Conservation (phyloP, 2,329 filamentous ascomycete genomes). For the Colletotrichum lini region DNA sequence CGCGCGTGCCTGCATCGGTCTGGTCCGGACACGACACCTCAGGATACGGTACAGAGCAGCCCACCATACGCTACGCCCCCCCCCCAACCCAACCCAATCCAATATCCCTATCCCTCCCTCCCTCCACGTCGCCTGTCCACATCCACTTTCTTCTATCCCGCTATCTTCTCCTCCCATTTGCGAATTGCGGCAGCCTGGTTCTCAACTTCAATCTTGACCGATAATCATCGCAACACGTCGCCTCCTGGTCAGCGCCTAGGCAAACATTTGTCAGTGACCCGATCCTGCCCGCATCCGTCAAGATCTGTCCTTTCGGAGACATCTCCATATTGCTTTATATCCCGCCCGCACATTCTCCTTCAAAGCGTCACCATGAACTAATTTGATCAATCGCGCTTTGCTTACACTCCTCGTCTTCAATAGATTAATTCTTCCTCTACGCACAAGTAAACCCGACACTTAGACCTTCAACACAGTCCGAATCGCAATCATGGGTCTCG, state of each 20-base stretch:
- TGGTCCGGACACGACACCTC: constrained; percentile 42
- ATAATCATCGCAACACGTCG: constrained; percentile 19
- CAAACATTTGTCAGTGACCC: constrained; percentile 37
- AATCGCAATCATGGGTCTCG: constrained; percentile 92
- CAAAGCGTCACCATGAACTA: constrained; percentile 33
- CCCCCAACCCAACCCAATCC: constrained; percentile 36
- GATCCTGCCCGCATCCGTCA: constrained; percentile 22
- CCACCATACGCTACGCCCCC: constrained; percentile 38
- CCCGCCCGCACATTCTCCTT: constrained; percentile 28
- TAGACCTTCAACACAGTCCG: constrained; percentile 51
- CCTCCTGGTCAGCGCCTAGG: constrained; percentile 37
- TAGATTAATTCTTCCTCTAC: constrained; percentile 45
- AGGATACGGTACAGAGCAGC: constrained; percentile 38
- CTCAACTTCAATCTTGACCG: constrained; percentile 31
- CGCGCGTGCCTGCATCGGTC: constrained; percentile 41
- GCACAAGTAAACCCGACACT: constrained; percentile 50
- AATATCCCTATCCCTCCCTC: constrained; percentile 42
- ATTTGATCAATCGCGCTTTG: constrained; percentile 38
- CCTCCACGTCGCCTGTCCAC: constrained; percentile 42
- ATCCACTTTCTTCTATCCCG: constrained; percentile 43
- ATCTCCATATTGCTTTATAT: constrained; percentile 26
- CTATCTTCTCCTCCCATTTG: constrained; percentile 38
- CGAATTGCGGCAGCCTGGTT: constrained; percentile 42
- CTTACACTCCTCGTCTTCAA: constrained; percentile 32
- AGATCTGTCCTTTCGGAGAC: constrained; percentile 39